These are phyloP conservation scores for Phytophthora pistaciae DNA, from an alignment of 352 stramenopile genomes.

Conservation along the genomic window DNA sequence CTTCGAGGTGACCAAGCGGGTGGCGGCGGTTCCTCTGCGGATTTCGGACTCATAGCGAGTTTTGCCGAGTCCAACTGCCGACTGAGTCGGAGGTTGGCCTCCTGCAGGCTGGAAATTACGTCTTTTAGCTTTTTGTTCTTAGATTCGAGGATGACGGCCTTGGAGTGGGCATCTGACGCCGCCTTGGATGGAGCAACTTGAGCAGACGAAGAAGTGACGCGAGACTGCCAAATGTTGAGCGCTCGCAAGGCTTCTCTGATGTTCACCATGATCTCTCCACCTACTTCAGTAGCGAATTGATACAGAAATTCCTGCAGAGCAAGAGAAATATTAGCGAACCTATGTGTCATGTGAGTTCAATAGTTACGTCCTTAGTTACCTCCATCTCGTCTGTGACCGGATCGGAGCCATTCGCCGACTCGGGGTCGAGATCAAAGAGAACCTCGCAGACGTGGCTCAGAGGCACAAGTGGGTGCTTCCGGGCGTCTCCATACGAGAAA, in stretches of 20 bases:
- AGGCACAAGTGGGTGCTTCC: conserved; percentile 45
- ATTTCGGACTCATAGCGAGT: conserved; percentile 3
- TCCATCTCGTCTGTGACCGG: conserved; percentile 70
- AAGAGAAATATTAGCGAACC: too few relatives aligned
- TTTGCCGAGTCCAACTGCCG: conserved; percentile 33
- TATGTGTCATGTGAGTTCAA: not conserved
- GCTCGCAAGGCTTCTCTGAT: conserved; percentile 63
- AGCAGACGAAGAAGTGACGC: conserved; percentile 5
- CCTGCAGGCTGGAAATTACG: conserved; percentile 52
- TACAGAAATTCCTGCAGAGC: conserved; percentile 52
- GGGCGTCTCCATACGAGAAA: conserved; percentile 57
- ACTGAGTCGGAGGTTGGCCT: conserved; percentile 57
- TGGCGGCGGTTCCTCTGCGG: not conserved
- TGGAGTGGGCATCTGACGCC: conserved; percentile 19
- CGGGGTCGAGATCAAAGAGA: conserved; percentile 60
- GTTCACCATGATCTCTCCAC: conserved; percentile 56
- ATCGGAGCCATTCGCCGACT: conserved; percentile 30
- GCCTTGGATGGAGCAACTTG: conserved; percentile 9
- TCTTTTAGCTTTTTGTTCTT: conserved; percentile 58
- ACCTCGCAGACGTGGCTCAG: conserved; percentile 65
- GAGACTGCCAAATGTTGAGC: conserved; percentile 65
- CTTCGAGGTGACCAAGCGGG: conserved; percentile 13
- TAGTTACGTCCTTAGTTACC: conserved; percentile 11
- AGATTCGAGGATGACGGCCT: conserved; percentile 34
- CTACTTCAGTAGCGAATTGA: conserved; percentile 48